Evolutionary conservation across 2,329 filamentous ascomycete genomes (phyloP), one percentile per base, ranked within the genome.

Genomic region (Ustulina deusta): DNA sequence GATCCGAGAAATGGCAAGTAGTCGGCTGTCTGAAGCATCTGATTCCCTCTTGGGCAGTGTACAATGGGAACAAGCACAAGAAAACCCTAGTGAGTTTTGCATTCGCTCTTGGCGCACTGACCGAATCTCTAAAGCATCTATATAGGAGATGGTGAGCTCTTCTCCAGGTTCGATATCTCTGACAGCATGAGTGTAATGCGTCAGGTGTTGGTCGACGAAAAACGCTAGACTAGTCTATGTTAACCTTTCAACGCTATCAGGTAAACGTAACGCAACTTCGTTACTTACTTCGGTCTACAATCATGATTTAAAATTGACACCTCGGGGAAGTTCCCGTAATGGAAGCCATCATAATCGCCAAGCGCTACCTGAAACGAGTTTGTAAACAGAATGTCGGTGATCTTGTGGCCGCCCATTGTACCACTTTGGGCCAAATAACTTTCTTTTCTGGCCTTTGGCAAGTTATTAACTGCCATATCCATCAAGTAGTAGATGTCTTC

Each of bases 71-170:
- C 81, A 83, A 1, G 72, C 70, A 66, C 81, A 83, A 1, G 72
- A 77, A 63, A 83, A 83, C n/a, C 80, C 78, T 65, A 82, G 81
- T 6, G 77, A 78, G 9, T 75, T 64, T 20, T 66, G 61, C 6
- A 80, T 73, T 54, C 78, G 73, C 0, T 71, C 68, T 65, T 78
- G 77, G 22, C 81, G 76, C 1, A 66, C 64, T 1, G 68, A 58
- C 2, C 74, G 74, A 4, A 63, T 68, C n/a, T 79, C 76, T 4
- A 82, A 71, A 0, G 80, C 78, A 13, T 78, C 78, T 15, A 79
- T 78, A 48, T 82, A 83, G n/a, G 80, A 78, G 27, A 83, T 81
- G 0, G 75, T 79, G 6, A 83, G 79, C 66, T 83, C 81, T 55
- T 81, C 79, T 13, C 77, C 79, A 22, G 70, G 20, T 13, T 65